phyloP scores from a whole-genome alignment of 768 basidiomycete genomes.

The Suillus decipiens region DNA sequence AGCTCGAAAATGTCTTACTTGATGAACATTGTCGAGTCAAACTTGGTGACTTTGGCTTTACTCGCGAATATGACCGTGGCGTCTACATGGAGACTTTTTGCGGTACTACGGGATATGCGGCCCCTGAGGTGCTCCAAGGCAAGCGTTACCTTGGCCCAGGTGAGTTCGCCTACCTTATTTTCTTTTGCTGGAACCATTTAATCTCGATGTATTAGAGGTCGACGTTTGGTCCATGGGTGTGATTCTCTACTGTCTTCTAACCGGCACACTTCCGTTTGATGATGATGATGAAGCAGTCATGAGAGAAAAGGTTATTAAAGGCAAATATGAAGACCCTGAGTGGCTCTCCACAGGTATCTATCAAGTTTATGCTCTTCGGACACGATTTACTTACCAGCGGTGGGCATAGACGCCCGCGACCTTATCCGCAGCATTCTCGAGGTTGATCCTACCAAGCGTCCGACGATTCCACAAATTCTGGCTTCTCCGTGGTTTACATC shows the following conservation, averaged over 20 bases:
- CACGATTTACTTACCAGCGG: constrained; percentile 31
- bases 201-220: constrained; percentile 61
- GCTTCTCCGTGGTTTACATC: constrained; percentile 83
- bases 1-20: constrained; percentile 91
- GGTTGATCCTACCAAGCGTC: constrained; percentile 73
- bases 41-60: constrained; percentile 94
- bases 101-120: constrained; percentile 92
- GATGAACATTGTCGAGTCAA: constrained; percentile 92
- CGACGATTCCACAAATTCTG: constrained; percentile 83
- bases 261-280: constrained; percentile 88
- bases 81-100: constrained; percentile 89
- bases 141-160: constrained; percentile 91
- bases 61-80: constrained; percentile 83
- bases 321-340: constrained; percentile 87
- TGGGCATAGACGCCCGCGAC: constrained; percentile 66
- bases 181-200: constrained; percentile 15
- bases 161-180: constrained; percentile 33
- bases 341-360: constrained; percentile 84
- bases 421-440: constrained; percentile 77
- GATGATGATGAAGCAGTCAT: constrained; percentile 85
- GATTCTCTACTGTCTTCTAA: constrained; percentile 87
- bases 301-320: constrained; percentile 81
- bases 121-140: constrained; percentile 89
- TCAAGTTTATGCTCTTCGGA: constrained; percentile 5
- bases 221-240: constrained; percentile 95